A percentile compares a stretch with the other conserved stretches of the same genome.
These are phyloP conservation scores for Vinca minor DNA, from an alignment of 257 asterid species.

Conservation along the genomic window DNA sequence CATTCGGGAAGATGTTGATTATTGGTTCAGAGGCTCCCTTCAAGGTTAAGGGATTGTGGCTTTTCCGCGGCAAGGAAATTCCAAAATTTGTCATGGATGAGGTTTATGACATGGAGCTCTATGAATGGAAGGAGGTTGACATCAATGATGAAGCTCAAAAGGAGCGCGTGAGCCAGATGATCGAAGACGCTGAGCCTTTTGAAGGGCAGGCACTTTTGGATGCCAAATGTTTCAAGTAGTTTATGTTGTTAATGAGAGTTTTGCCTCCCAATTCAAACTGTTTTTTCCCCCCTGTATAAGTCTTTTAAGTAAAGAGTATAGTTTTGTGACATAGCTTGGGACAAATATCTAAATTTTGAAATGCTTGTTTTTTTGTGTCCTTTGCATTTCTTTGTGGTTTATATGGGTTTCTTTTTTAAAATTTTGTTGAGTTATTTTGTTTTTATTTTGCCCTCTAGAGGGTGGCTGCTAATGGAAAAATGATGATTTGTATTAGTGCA, in stretches of 20 bases:
- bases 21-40: conserved; percentile 70
- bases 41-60: conserved; percentile 94
- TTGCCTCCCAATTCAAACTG: too few relatives aligned
- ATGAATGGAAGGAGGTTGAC: conserved; percentile 77
- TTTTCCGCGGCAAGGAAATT: conserved; percentile 74
- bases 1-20: conserved; percentile 89
- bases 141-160: conserved; percentile 74
- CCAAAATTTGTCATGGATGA: conserved; percentile 74
- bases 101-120: conserved; percentile 88
- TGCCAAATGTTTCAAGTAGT: conserved; percentile 90
- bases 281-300: not conserved
- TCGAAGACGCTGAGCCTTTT: conserved; percentile 85
- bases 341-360: too few relatives aligned
- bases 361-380: too few relatives aligned
- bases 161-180: conserved; percentile 87
- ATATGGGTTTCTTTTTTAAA: too few relatives aligned
- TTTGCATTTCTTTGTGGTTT: too few relatives aligned
- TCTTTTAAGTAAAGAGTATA: not conserved
- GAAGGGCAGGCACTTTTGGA: conserved; percentile 80
- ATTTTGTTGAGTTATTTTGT: not conserved
- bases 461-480: too few relatives aligned
- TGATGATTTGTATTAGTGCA: too few relatives aligned
- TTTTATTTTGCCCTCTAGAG: not conserved
- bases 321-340: not conserved
- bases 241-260: not conserved